phyloP scores from a whole-genome alignment of 805 yeast genomes.

The Yarrowia yakushimensis region DNA sequence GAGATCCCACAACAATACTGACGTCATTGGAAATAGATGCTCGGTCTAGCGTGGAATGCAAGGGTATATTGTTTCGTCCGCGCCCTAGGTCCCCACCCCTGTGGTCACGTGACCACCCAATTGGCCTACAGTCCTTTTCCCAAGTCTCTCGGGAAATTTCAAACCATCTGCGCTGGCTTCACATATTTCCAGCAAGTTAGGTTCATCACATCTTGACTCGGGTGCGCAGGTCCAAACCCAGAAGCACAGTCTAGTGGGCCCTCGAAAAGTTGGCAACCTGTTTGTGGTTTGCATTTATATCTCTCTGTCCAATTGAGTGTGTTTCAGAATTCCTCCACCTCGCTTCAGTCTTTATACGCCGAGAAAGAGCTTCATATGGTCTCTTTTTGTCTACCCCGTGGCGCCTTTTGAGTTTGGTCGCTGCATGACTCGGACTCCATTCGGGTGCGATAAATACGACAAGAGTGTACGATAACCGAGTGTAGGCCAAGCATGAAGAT shows the following conservation, averaged over 20 bases:
- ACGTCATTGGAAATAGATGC: background rate
- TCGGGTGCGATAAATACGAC: slow-evolving; percentile 22
- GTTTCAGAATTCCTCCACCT: background rate
- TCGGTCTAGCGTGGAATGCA: too few species aligned
- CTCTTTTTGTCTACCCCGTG: background rate
- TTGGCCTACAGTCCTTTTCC: background rate
- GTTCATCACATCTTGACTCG: background rate
- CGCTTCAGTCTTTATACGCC: background rate
- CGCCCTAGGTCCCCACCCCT: too few species aligned
- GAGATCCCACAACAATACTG: background rate
- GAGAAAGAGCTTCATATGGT: background rate
- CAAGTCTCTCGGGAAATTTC: background rate
- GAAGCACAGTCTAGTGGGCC: background rate
- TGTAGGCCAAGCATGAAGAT: background rate
- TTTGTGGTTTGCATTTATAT: background rate
- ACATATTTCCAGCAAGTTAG: background rate
- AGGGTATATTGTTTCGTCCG: too few species aligned
- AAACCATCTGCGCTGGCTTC: background rate
- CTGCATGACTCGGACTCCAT: slow-evolving; percentile 11
- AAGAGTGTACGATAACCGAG: background rate
- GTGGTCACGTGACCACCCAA: background rate
- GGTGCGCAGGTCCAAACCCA: slow-evolving; percentile 23
- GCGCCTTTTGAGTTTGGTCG: slow-evolving; percentile 1
- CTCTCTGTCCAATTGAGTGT: background rate
- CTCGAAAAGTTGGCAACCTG: background rate